Conservation (phyloP, 2,329 filamentous ascomycete genomes). For the Coniella vitis region DNA sequence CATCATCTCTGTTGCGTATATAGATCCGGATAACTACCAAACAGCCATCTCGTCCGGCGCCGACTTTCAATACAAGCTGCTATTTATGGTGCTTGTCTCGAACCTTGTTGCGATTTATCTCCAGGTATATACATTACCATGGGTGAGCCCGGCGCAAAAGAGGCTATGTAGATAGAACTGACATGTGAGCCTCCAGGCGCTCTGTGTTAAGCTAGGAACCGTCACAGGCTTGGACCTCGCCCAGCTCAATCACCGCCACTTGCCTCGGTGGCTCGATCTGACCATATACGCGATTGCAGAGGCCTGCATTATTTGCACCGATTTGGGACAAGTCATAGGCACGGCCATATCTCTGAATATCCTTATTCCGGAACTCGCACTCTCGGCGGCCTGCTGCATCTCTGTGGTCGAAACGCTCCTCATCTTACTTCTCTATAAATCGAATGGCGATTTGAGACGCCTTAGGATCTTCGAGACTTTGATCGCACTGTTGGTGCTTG, state of each 20-base stretch:
- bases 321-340: constrained; percentile 60
- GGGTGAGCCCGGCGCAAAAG: background rate
- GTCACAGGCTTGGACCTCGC: constrained; percentile 60
- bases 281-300: constrained; percentile 55
- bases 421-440: constrained; percentile 57
- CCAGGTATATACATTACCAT: constrained; percentile 22
- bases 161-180: background rate
- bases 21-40: constrained; percentile 25
- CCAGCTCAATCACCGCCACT: constrained; percentile 54
- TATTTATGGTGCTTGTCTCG: constrained; percentile 59
- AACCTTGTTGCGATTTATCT: constrained; percentile 63
- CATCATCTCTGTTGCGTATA: constrained; percentile 24
- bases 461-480: constrained; percentile 54
- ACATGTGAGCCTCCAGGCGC: constrained; percentile 32
- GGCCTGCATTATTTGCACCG: constrained; percentile 58
- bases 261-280: constrained; percentile 56
- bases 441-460: constrained; percentile 48
- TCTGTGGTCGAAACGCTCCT: constrained; percentile 60
- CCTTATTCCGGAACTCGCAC: constrained; percentile 50
- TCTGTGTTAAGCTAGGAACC: constrained; percentile 61
- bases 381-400: constrained; percentile 59
- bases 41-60: constrained; percentile 47
- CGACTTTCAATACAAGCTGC: constrained; percentile 54
- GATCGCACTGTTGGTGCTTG: constrained; percentile 51
- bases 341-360: constrained; percentile 62